phyloP scores from a whole-genome alignment of 768 basidiomycete genomes.

The Nidularia pulvinata region DNA sequence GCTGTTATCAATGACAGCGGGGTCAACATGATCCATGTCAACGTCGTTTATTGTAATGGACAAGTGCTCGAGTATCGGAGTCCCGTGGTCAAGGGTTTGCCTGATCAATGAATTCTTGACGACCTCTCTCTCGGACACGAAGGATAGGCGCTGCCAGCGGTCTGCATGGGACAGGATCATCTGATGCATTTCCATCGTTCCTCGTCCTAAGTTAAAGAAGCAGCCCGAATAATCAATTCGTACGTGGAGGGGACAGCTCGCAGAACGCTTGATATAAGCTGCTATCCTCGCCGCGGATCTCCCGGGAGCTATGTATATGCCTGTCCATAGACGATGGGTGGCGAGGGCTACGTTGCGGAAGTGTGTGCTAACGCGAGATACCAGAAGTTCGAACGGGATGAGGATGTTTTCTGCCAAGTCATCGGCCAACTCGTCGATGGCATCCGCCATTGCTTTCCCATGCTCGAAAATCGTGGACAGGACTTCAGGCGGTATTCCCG shows the following conservation, averaged over 20 bases:
- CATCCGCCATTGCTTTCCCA: conserved; percentile 14
- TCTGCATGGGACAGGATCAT: conserved; percentile 24
- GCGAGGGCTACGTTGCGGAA: conserved; percentile 36
- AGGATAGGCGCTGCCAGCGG: conserved; percentile 33
- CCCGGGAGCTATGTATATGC: conserved; percentile 22
- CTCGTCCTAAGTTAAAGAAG: conserved; percentile 1
- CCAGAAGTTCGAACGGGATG: conserved; percentile 30
- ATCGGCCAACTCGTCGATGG: conserved; percentile 2
- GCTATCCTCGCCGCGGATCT: conserved; percentile 14
- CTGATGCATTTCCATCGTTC: conserved; percentile 19
- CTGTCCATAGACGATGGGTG: conserved; percentile 38
- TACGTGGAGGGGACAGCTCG: conserved; percentile 25
- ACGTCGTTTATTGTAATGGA: conserved; percentile 31
- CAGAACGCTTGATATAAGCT: conserved; percentile 31
- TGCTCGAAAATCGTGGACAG: conserved; percentile 27
- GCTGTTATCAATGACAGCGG: conserved; percentile 4
- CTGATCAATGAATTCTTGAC: conserved; percentile 20
- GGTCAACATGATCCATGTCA: conserved; percentile 10
- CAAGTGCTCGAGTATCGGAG: conserved; percentile 34
- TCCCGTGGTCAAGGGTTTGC: conserved; percentile 19
- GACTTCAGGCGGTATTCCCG: conserved; percentile 25
- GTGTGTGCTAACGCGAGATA: conserved; percentile 34
- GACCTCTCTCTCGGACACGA: conserved; percentile 22
- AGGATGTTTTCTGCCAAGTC: not conserved
- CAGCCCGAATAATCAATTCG: conserved; percentile 18